Conservation (phyloP, 164 flowering plant species). For the Hamamelis virginiana region DNA sequence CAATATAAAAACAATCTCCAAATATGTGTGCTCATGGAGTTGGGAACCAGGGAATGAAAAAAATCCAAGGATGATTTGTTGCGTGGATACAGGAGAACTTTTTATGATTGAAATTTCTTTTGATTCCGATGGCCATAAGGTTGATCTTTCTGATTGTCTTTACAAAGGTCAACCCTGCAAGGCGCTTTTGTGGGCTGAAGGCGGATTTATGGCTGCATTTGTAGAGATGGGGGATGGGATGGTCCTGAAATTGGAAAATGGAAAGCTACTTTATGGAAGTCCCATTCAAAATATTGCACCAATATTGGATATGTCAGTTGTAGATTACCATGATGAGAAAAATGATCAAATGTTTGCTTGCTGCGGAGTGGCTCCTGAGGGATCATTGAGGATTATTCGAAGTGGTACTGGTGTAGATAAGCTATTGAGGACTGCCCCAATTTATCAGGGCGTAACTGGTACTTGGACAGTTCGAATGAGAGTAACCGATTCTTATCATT, state of each 20-base stretch:
- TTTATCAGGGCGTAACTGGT: slow-evolving; percentile 85
- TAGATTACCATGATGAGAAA: slow-evolving; percentile 78
- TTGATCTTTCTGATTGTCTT: slow-evolving; percentile 68
- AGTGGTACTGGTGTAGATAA: slow-evolving; percentile 88
- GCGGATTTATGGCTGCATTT: slow-evolving; percentile 70
- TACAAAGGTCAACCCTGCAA: slow-evolving; percentile 69
- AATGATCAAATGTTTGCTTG: slow-evolving; percentile 93
- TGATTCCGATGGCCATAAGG: slow-evolving; percentile 49
- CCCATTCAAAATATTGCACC: slow-evolving; percentile 91
- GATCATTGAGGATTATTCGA: slow-evolving; percentile 83
- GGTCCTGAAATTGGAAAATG: slow-evolving; percentile 71
- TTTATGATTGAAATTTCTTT: slow-evolving; percentile 55
- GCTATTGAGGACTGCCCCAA: slow-evolving; percentile 72
- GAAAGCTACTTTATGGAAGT: slow-evolving; percentile 45
- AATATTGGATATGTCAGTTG: slow-evolving; percentile 78
- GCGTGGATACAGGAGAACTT: slow-evolving; percentile 75
- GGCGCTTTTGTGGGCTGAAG: slow-evolving; percentile 75
- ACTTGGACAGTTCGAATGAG: slow-evolving; percentile 86
- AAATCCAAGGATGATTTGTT: slow-evolving; percentile 61
- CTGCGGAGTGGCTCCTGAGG: slow-evolving; percentile 92
- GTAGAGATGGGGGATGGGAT: slow-evolving; percentile 94
- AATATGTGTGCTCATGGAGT: slow-evolving; percentile 76
- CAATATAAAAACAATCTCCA: slow-evolving; percentile 27
- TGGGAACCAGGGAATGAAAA: slow-evolving; percentile 67
- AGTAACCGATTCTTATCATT: slow-evolving; percentile 59